Evolutionary conservation across 495 filamentous ascomycete genomes (phyloP).

Genomic region (Podospora australis): DNA sequence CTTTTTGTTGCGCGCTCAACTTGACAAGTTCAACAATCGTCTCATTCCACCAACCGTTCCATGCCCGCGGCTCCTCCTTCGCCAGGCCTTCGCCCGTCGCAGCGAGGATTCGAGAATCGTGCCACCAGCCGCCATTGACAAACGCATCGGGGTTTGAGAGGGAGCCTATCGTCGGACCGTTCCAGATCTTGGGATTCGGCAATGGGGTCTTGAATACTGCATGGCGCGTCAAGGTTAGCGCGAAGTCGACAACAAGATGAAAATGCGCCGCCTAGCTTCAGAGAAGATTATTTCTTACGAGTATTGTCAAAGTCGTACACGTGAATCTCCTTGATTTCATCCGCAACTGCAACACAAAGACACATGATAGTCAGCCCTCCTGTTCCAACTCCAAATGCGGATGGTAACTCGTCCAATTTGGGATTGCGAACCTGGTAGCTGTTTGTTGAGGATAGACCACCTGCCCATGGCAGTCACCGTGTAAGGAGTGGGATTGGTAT

Average conservation of each 20-base stretch:
- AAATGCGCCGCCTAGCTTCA: too few relatives aligned
- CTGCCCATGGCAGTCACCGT: conserved; percentile 69
- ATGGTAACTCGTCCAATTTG: too few relatives aligned
- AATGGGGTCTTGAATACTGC: conserved; percentile 84
- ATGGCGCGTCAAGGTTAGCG: conserved; percentile 1
- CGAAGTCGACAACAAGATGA: too few relatives aligned
- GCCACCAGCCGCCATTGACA: conserved; percentile 93
- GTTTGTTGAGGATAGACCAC: conserved; percentile 71
- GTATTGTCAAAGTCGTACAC: conserved; percentile 99
- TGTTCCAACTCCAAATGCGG: too few relatives aligned
- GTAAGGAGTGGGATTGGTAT: too few relatives aligned
- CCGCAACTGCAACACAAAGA: conserved; percentile 40
- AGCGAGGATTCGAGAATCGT: conserved; percentile 77
- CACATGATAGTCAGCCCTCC: too few relatives aligned
- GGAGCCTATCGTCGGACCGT: conserved; percentile 62
- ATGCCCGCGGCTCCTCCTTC: conserved; percentile 73
- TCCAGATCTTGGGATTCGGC: conserved; percentile 87
- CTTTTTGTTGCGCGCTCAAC: conserved; percentile 79
- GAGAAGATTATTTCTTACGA: conserved; percentile 55
- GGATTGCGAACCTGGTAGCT: conserved; percentile 52
- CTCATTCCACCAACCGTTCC: conserved; percentile 98
- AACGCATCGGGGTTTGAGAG: conserved; percentile 71
- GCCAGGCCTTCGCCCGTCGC: conserved; percentile 81
- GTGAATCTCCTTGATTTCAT: conserved; percentile 73
- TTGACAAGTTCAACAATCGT: conserved; percentile 75